phyloP scores from a whole-genome alignment of 495 filamentous ascomycete genomes.

The Daldinia decipiens region DNA sequence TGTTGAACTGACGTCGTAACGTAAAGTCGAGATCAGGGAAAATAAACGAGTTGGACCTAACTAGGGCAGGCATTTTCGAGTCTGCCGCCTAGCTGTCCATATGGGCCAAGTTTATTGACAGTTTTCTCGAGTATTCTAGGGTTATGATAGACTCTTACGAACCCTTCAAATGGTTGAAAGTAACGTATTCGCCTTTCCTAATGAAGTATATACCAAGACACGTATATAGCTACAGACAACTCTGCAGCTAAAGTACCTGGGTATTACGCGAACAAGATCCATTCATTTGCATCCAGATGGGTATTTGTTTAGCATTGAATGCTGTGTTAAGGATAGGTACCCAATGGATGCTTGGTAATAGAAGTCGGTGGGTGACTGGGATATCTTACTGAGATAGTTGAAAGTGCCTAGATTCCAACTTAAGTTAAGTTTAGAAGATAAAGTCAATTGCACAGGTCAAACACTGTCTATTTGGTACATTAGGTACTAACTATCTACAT shows the following conservation, averaged over 20 bases:
- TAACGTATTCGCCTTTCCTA: slow-evolving; percentile 2
- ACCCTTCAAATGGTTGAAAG: neutral
- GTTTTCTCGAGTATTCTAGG: neutral
- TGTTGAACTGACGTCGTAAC: slow-evolving; percentile 82
- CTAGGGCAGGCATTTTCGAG: slow-evolving; percentile 52
- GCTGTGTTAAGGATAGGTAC: neutral
- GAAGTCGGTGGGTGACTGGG: neutral
- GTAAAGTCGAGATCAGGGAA: slow-evolving; percentile 82
- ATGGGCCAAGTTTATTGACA: neutral
- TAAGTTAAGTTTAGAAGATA: neutral
- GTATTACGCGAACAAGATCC: neutral
- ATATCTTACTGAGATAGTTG: neutral
- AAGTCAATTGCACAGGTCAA: neutral
- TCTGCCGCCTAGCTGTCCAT: neutral
- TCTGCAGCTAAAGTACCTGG: neutral
- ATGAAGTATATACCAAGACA: neutral
- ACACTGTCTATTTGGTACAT: no score
- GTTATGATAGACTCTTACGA: neutral
- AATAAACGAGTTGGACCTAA: slow-evolving; percentile 57
- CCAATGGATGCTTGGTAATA: neutral
- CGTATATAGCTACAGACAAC: neutral
- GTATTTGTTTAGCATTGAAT: neutral
- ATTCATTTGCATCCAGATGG: neutral
- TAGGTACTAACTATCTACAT: neutral
- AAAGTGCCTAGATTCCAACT: neutral